phyloP scores from a whole-genome alignment of 2,329 filamentous ascomycete genomes.

The Talaromyces sp. region DNA sequence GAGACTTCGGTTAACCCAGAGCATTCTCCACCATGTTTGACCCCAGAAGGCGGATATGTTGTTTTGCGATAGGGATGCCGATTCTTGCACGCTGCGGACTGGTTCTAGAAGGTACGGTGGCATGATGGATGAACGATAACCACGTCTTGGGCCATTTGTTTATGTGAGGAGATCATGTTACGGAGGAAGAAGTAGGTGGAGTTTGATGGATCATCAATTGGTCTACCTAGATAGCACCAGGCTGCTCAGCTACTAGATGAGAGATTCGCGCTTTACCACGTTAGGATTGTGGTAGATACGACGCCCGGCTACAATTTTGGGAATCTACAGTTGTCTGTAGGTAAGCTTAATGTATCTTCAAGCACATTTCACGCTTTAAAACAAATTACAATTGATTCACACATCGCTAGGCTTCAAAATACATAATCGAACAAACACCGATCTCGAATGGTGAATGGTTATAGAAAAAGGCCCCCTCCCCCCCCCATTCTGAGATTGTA shows the following conservation, averaged over 20 bases:
- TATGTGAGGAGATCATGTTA: not conserved
- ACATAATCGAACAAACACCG: not conserved
- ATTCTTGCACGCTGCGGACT: not conserved
- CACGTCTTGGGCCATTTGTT: not conserved
- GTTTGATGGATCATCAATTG: too few relatives aligned
- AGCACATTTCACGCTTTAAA: not conserved
- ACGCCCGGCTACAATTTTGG: not conserved
- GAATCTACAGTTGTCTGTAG: not conserved
- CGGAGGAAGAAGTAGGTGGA: not conserved
- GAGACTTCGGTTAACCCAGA: not conserved
- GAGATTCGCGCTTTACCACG: not conserved
- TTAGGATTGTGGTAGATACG: not conserved
- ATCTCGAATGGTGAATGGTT: not conserved
- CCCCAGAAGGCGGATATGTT: constrained; percentile 1
- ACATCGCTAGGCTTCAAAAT: not conserved
- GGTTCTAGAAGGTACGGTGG: not conserved
- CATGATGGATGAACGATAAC: not conserved
- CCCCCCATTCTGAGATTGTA: not conserved
- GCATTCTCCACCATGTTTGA: not conserved
- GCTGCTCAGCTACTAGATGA: not conserved
- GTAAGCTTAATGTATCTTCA: not conserved
- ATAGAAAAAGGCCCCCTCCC: not conserved
- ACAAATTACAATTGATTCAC: not conserved
- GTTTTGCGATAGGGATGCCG: not conserved
- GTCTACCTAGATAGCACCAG: not conserved